Conservation (phyloP, 108 stramenopile species). For the Skeletonema potamos region DNA sequence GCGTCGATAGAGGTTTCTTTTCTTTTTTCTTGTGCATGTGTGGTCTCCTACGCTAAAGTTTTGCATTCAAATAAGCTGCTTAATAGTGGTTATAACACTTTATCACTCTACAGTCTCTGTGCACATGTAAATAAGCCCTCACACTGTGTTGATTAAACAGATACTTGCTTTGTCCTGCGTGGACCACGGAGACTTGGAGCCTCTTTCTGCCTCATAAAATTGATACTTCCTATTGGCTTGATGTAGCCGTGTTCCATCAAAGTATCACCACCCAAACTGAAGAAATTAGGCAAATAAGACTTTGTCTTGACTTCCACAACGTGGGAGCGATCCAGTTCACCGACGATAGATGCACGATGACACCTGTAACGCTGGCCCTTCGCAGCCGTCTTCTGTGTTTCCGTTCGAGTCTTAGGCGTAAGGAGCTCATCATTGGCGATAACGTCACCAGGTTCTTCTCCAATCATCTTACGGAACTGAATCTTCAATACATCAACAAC, state of each 20-base stretch:
- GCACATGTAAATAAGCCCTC: not conserved
- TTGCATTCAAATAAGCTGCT: not conserved
- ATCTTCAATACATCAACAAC: conserved; percentile 59
- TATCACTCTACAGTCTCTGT: not conserved
- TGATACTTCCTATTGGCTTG: not conserved
- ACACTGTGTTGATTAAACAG: not conserved
- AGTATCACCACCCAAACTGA: not conserved
- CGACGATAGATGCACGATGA: conserved; percentile 29
- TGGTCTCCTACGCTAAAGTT: too few relatives aligned
- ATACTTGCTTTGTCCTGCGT: not conserved
- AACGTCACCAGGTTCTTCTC: conserved; percentile 53
- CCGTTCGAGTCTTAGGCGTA: conserved; percentile 25
- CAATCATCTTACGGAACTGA: conserved; percentile 44
- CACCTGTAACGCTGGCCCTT: conserved; percentile 49
- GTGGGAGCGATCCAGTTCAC: not conserved
- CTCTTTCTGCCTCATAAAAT: not conserved
- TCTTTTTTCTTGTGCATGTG: not conserved
- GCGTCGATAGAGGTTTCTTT: conserved; percentile 6
- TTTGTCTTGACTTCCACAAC: not conserved
- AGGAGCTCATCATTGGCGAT: conserved; percentile 54
- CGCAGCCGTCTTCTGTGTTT: conserved; percentile 39
- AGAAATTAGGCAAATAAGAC: not conserved
- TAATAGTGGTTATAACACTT: not conserved
- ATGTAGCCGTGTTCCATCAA: not conserved
- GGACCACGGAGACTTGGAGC: not conserved